Evolutionary conservation across 2,329 filamentous ascomycete species (phyloP).

Genomic region (Ceratocystis smalleyi): DNA sequence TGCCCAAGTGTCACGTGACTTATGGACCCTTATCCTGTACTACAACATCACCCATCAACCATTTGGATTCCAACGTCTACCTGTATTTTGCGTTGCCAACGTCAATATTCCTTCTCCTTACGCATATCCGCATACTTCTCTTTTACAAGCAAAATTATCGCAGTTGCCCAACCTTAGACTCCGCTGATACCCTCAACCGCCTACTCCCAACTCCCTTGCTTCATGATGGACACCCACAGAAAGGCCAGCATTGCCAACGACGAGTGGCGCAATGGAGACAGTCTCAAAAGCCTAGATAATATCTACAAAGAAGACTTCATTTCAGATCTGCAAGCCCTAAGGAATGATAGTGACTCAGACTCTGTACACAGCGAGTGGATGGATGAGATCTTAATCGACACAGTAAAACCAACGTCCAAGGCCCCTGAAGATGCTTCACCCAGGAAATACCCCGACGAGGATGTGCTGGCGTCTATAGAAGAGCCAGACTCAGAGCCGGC

Average conservation of each 20-base stretch:
- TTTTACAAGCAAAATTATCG: neutral
- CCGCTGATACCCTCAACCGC: neutral
- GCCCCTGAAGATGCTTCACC: neutral
- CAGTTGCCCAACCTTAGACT: too few relatives aligned
- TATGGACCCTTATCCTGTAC: neutral
- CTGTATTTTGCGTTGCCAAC: neutral
- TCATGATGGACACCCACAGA: neutral
- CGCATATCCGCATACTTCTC: neutral
- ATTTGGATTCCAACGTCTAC: neutral
- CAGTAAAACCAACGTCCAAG: slow-evolving; percentile 36
- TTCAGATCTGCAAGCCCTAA: slow-evolving; percentile 2
- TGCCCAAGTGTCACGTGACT: neutral
- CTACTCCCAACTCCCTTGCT: neutral
- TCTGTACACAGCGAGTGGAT: slow-evolving; percentile 34
- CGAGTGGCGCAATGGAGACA: neutral
- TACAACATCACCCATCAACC: neutral
- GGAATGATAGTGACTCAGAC: slow-evolving; percentile 22
- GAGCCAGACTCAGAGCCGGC: neutral
- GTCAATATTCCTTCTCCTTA: neutral
- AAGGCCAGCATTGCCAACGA: neutral
- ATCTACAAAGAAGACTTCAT: neutral
- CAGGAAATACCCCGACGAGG: neutral
- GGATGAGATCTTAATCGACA: slow-evolving; percentile 41
- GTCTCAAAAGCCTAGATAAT: neutral
- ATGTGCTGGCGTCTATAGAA: neutral